Base-by-base conservation (phyloP, 73 alveolate species). In the Breviolum minutum region DNA sequence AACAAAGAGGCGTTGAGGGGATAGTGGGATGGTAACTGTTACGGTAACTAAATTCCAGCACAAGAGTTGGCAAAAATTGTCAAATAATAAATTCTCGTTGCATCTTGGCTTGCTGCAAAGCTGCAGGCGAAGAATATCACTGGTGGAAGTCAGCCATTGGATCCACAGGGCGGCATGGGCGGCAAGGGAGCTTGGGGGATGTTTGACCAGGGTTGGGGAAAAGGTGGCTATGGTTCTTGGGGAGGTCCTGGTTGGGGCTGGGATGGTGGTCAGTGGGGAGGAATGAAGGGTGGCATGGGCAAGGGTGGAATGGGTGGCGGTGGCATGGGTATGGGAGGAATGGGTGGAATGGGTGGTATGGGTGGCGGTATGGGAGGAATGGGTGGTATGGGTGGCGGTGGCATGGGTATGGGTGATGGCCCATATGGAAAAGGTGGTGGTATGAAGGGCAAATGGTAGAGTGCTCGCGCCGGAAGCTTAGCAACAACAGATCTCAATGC, bases 131-230 rank as follows among this genome's bases (percentile, higher is more conserved):
- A 54, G 48, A 92, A 92, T 64, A 81, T 92, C 82, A 92, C 98
- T 20, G 98, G 98, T 27, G 98, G 98, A 11, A 92, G 98, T 80
- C 98, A 92, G 81, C 98, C 98, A 9, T 76, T 92, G 90, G 98
- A 92, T 61, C 40, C 5, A 32, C 54, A 40, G 54, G 54, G 54
- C 54, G 0, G 54, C 54, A 40, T 40, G 54, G 54, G 54, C 3
- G 88, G 88, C 88, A 80, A 80, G 22, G 88, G 88, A 48, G 29
- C 22, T 17, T 26, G 29, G 9, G 60, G 85, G 88, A 48, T 32
- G 88, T 32, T 63, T 68, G 88, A 80, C 32, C n/a, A 11, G 13
- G 62, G 88, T 27, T 80, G 64, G 64, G 88, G 88, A 48, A 80
- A 80, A 29, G 88, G 88, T 30, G 88, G 88, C 24, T 60, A 84